These are phyloP conservation scores for Thielaviopsis musarum DNA, from an alignment of 2,329 filamentous ascomycete genomes.

Conservation along the genomic window DNA sequence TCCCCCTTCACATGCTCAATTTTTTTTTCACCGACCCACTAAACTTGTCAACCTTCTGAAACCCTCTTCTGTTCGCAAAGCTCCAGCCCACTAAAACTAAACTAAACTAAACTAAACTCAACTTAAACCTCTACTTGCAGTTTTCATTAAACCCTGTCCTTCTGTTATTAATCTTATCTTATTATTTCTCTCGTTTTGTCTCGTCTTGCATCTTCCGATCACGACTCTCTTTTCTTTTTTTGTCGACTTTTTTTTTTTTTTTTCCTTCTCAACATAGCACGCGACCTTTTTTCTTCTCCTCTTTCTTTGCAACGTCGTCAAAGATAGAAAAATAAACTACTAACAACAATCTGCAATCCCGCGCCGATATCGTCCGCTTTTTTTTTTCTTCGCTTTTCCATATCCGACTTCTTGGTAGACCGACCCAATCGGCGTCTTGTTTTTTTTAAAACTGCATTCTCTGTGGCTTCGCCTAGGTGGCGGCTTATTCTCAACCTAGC, in stretches of 20 bases:
- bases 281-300: neutral
- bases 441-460: too few relatives aligned
- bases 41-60: neutral
- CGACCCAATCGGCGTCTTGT: too few relatives aligned
- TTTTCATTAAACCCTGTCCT: neutral
- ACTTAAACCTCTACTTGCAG: neutral
- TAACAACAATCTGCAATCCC: neutral
- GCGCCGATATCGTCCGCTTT: neutral
- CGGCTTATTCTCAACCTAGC: neutral
- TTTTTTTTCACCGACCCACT: neutral
- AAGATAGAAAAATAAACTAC: neutral
- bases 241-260: neutral
- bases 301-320: neutral
- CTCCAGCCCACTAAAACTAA: neutral
- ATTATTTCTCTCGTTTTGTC: neutral
- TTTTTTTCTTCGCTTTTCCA: neutral
- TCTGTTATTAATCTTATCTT: too few relatives aligned
- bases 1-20: neutral
- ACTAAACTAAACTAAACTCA: too few relatives aligned
- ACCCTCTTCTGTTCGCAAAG: neutral
- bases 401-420: too few relatives aligned
- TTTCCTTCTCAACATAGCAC: neutral
- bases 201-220: neutral
- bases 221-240: neutral
- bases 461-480: too few relatives aligned